A percentile compares a stretch with the other conserved stretches of the same genome.
Conservation (phyloP, 257 asterid species). For the Solanum etuberosum region DNA sequence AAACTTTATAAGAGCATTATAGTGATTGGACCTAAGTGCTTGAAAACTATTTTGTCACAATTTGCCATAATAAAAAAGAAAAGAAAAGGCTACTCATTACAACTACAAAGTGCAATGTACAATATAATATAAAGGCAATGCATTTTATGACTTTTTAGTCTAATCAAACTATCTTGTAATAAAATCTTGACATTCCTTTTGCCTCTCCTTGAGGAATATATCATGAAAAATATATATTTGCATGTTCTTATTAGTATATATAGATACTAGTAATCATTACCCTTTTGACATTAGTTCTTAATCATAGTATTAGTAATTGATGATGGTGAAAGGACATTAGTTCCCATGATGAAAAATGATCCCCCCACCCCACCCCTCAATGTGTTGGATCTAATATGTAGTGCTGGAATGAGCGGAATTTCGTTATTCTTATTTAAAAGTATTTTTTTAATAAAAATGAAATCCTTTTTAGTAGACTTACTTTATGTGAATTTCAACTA, state of each 20-base stretch:
- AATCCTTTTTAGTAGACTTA: not conserved
- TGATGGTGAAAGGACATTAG: not conserved
- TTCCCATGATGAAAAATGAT: not conserved
- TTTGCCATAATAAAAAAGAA: not conserved
- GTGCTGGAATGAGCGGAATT: not conserved
- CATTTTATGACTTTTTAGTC: not conserved
- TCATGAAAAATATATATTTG: not conserved
- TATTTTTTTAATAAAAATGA: not conserved
- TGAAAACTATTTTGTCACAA: conserved; percentile 12
- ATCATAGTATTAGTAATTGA: not conserved
- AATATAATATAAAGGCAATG: not conserved
- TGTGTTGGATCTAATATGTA: not conserved
- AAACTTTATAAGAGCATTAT: conserved; percentile 4
- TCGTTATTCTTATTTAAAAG: not conserved
- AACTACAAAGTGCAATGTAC: not conserved
- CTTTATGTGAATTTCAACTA: not conserved
- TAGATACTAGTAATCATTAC: not conserved
- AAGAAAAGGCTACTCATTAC: not conserved
- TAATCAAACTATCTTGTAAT: not conserved
- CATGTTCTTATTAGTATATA: not conserved
- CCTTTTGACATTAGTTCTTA: not conserved
- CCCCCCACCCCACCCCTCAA: no score
- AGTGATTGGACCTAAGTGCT: conserved; percentile 17
- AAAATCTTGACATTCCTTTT: conserved; percentile 3
- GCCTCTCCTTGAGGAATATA: not conserved